phyloP scores from a whole-genome alignment of 1,284 basidiomycete genomes.

The Papiliotrema laurentii region DNA sequence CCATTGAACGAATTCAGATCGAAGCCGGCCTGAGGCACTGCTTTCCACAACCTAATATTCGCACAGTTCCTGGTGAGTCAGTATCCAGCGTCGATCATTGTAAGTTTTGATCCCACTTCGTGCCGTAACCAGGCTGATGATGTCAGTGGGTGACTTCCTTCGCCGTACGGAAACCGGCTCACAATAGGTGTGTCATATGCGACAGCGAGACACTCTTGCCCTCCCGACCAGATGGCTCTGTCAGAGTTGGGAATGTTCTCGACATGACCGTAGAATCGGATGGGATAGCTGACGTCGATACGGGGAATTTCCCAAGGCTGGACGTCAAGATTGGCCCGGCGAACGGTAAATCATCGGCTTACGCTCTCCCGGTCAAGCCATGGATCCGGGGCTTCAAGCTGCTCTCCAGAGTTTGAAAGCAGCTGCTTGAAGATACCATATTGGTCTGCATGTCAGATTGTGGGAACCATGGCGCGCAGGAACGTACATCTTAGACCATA shows the following conservation, averaged over 20 bases:
- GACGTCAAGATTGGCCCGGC: slow-evolving; percentile 1
- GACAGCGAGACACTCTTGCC: slow-evolving; percentile 82
- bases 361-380: slow-evolving; percentile 82
- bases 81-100: background rate
- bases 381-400: slow-evolving; percentile 87
- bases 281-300: slow-evolving; percentile 63
- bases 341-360: slow-evolving; percentile 5
- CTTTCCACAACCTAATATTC: slow-evolving; percentile 55
- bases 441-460: slow-evolving; percentile 52
- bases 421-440: slow-evolving; percentile 95
- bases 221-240: slow-evolving; percentile 73
- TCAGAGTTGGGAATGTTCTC: slow-evolving; percentile 62
- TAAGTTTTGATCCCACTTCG: slow-evolving; percentile 19
- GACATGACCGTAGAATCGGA: slow-evolving; percentile 80
- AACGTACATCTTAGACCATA: slow-evolving; percentile 64
- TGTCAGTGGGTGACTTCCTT: slow-evolving; percentile 16
- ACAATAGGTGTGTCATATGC: slow-evolving; percentile 83
- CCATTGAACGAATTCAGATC: slow-evolving; percentile 89
- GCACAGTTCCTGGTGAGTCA: slow-evolving; percentile 42
- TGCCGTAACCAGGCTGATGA: slow-evolving; percentile 58
- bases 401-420: slow-evolving; percentile 64
- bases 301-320: slow-evolving; percentile 73
- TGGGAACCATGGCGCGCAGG: background rate
- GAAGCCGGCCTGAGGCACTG: slow-evolving; percentile 84
- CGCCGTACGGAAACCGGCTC: slow-evolving; percentile 59